These are phyloP conservation scores for Macrophomina phaseolina DNA, from an alignment of 2,329 filamentous ascomycete genomes.

Conservation along the genomic window DNA sequence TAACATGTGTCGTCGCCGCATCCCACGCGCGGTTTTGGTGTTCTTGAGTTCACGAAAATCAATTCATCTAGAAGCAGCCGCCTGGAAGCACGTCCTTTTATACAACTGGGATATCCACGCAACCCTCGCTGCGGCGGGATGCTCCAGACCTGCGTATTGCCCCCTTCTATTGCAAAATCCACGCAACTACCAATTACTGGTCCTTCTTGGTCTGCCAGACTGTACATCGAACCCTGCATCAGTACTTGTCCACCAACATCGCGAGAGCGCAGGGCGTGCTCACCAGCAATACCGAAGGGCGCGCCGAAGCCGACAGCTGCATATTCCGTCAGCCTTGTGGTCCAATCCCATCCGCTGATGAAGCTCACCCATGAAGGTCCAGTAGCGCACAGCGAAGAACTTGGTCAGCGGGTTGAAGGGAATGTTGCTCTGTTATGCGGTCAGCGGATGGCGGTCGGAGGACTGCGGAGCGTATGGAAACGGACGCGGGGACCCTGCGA, in stretches of 20 bases:
- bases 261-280: conserved; percentile 39
- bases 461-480: not conserved
- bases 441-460: conserved; percentile 5
- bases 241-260: not conserved
- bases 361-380: conserved; percentile 72
- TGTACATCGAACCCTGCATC: conserved; percentile 39
- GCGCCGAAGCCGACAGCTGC: conserved; percentile 27
- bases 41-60: conserved; percentile 17
- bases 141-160: conserved; percentile 14
- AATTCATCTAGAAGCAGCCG: conserved; percentile 23
- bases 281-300: conserved; percentile 65
- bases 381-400: conserved; percentile 84
- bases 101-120: conserved; percentile 19
- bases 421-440: conserved; percentile 84
- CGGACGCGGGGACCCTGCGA: conserved; percentile 25
- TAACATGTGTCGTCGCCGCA: not conserved
- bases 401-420: conserved; percentile 95
- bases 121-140: not conserved
- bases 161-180: not conserved
- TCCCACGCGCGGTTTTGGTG: not conserved
- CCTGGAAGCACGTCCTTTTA: conserved; percentile 15
- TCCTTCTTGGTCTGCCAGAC: conserved; percentile 74
- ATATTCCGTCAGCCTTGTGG: conserved; percentile 23
- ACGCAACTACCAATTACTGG: conserved; percentile 34
- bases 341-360: conserved; percentile 18